These are phyloP conservation scores for Irpex sp. DNA, from an alignment of 1,284 basidiomycete species.

Conservation along the genomic window DNA sequence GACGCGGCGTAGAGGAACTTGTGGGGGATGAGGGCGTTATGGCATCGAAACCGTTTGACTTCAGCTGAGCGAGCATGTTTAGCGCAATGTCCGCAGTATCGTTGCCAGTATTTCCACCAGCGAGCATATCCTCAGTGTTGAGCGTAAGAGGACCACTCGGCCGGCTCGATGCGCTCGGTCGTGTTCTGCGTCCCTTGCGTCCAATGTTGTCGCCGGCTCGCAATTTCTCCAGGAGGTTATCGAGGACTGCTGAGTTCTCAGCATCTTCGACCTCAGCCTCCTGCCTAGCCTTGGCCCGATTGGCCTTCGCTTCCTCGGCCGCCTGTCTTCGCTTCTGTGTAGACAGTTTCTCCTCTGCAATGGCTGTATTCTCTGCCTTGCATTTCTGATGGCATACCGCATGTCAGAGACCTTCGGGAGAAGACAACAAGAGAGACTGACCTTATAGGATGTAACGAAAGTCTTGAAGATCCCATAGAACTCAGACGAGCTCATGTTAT, in stretches of 20 bases:
- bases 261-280: conserved; percentile 40
- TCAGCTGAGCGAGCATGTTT: conserved; percentile 70
- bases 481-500: conserved; percentile 76
- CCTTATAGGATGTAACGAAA: conserved; percentile 89
- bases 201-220: conserved; percentile 63
- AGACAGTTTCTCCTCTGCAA: conserved; percentile 63
- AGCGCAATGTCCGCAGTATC: conserved; percentile 63
- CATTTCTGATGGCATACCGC: conserved; percentile 62
- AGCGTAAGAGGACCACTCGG: conserved; percentile 37
- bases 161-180: conserved; percentile 34
- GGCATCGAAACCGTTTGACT: conserved; percentile 45
- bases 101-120: conserved; percentile 24
- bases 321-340: conserved; percentile 63
- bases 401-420: conserved; percentile 10
- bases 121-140: conserved; percentile 32
- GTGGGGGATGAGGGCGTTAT: conserved; percentile 23
- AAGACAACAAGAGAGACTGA: conserved; percentile 29
- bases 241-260: conserved; percentile 64
- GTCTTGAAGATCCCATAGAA: conserved; percentile 96
- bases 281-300: conserved; percentile 49
- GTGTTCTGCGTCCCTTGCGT: conserved; percentile 53
- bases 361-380: conserved; percentile 69
- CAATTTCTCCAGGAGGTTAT: conserved; percentile 72
- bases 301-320: conserved; percentile 59
- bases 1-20: conserved; percentile 15